Evolutionary conservation across 352 stramenopile species (phyloP), one percentile per base, ranked within the genome.

Genomic region (Phytophthora capsici): DNA sequence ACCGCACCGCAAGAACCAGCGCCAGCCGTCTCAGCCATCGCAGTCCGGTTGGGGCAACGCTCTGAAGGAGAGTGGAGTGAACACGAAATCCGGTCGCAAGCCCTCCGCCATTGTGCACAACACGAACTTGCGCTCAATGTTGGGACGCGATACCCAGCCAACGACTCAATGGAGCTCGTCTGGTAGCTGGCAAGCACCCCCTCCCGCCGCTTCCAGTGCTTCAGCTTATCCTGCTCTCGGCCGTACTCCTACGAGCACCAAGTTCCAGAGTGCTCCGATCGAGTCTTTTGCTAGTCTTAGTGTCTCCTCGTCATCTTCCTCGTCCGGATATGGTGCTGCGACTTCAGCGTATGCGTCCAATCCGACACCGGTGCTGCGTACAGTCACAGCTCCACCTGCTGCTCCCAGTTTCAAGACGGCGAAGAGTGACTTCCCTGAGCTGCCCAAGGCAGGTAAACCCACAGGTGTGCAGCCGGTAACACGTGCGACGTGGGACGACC

Each of bases 401-500:
- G 38, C 62, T 3, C 25, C 66, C 0, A 73, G 45, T 37, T 86
- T 87, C 54, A 79, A 79, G 34, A 63, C 57, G n/a, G 71, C 57
- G 25, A 90, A 86, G 60, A 91, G 71, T 69, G 88, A 95, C 34
- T 95, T 95, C 50, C 88, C 88, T 1, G 83, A 86, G 1, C 67
- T 95, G 8, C 88, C 88, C 10, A 82, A 78, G 57, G 77, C 82
- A 4, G 59, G 52, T 9, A 78, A 82, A 20, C 71, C 82, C 7
- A 26, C 91, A 3, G 88, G 88, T 26, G 78, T 94, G 54, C 81
- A 92, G 55, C 66, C 84, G 1, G 88, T 91, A 51, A 94, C 86
- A 1, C 75, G 86, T n/a, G 83, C 86, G 30, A 94, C 86, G 12
- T 94, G 86, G 86, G 82, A 94, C 54, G 83, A 94, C 37, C 82